Percentiles rank a stretch among this genome's conserved stretches.
These are phyloP conservation scores for Xylaria scruposa DNA, from an alignment of 495 filamentous ascomycete genomes.

Conservation along the genomic window DNA sequence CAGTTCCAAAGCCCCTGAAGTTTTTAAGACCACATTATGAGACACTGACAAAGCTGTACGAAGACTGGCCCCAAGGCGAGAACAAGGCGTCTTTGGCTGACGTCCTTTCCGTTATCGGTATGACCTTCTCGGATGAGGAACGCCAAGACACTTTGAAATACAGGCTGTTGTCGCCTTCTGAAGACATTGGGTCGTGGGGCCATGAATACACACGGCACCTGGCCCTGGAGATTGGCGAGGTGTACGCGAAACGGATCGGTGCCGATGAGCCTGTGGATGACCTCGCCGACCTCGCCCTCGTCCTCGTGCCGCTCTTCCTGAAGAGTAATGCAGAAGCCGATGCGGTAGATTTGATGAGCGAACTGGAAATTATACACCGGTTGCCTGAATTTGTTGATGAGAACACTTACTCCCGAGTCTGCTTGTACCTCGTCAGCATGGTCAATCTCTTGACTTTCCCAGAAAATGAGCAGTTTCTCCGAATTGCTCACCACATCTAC, in stretches of 20 bases:
- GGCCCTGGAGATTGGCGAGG: conserved; percentile 93
- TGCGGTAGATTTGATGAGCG: conserved; percentile 94
- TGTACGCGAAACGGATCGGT: conserved; percentile 76
- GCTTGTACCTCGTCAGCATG: conserved; percentile 99
- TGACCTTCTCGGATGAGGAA: conserved; percentile 98
- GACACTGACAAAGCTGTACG: conserved; percentile 82
- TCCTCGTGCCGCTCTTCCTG: conserved; percentile 91
- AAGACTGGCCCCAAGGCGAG: conserved; percentile 81
- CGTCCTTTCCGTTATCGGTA: conserved; percentile 95
- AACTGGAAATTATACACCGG: conserved; percentile 93
- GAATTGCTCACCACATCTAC: conserved; percentile 90
- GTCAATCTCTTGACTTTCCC: conserved; percentile 96
- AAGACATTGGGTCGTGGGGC: conserved; percentile 96
- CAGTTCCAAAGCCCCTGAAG: conserved; percentile 97
- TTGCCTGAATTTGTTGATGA: conserved; percentile 91
- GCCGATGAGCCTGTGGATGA: conserved; percentile 70
- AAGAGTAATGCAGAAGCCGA: conserved; percentile 98
- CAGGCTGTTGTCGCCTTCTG: conserved; percentile 83
- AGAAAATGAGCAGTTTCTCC: conserved; percentile 93
- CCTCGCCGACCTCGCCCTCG: conserved; percentile 78
- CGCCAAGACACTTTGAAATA: conserved; percentile 96
- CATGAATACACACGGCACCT: conserved; percentile 98
- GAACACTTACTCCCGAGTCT: conserved; percentile 90
- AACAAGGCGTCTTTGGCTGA: conserved; percentile 92
- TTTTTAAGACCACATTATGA: conserved; percentile 96